Conservation (phyloP, 179 eudicot species). For the Patellifolia procumbens region DNA sequence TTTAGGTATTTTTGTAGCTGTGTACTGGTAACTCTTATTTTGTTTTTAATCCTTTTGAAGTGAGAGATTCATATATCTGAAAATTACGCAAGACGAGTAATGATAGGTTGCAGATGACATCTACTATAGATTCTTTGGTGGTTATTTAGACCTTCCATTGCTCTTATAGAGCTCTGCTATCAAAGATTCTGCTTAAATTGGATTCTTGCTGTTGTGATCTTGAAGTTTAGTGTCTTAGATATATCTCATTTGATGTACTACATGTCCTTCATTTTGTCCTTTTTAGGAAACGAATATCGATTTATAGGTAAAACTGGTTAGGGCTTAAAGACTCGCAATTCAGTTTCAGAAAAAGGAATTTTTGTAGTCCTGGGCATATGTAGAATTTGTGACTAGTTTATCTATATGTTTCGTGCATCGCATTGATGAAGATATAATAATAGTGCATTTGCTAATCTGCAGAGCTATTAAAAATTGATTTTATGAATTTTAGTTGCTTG, state of each 20-base stretch:
- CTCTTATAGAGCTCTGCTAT: not conserved
- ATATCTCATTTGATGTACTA: not conserved
- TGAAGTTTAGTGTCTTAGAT: not conserved
- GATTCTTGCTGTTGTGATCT: not conserved
- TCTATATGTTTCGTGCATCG: not conserved
- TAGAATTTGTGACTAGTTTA: not conserved
- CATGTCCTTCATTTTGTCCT: not conserved
- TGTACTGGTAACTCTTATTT: not conserved
- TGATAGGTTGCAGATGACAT: not conserved
- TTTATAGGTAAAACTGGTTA: not conserved
- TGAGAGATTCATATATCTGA: not conserved
- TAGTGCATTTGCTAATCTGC: not conserved
- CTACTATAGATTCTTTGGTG: not conserved
- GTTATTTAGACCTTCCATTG: too few species aligned
- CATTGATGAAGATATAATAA: not conserved
- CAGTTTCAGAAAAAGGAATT: not conserved
- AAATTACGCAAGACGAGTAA: not conserved
- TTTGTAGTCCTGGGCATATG: not conserved
- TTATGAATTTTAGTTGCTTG: not conserved
- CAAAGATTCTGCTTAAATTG: not conserved
- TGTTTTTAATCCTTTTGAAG: slow-evolving; percentile 11
- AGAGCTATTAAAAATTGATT: not conserved
- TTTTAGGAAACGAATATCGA: too few species aligned
- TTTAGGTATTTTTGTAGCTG: slow-evolving; percentile 2
- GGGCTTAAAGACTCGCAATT: not conserved